These are phyloP conservation scores for Isabelozyma heimii DNA, from an alignment of 805 yeast species.

Conservation along the genomic window DNA sequence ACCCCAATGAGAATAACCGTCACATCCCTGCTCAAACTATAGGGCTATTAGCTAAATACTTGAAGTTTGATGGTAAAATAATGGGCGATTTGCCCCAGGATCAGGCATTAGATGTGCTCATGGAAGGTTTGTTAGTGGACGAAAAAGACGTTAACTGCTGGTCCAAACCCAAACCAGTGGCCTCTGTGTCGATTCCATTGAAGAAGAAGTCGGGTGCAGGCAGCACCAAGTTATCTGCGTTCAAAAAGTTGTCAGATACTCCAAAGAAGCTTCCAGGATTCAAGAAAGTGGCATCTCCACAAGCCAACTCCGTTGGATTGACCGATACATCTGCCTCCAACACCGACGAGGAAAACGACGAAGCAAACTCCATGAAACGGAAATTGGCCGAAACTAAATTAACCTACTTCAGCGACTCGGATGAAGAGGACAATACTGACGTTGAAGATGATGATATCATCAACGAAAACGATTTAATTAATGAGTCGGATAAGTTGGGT, in stretches of 20 bases:
- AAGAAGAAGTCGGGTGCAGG: conserved; percentile 19
- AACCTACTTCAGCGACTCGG: conserved; percentile 51
- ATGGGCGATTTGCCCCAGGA: conserved; percentile 53
- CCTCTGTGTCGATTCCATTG: conserved; percentile 27
- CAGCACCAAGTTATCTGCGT: conserved; percentile 14
- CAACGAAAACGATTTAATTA: conserved; percentile 40
- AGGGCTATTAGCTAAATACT: conserved; percentile 33
- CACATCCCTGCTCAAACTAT: conserved; percentile 47
- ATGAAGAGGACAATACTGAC: conserved; percentile 51
- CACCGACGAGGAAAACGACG: conserved; percentile 38
- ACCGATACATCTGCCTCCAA: conserved; percentile 46
- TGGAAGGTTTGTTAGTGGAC: conserved; percentile 59
- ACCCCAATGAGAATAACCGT: conserved; percentile 49
- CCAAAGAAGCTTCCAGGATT: neutral
- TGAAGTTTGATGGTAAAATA: conserved; percentile 45
- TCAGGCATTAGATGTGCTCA: conserved; percentile 58
- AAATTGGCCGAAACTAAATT: conserved; percentile 48
- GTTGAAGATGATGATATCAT: conserved; percentile 33
- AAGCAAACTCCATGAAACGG: conserved; percentile 40
- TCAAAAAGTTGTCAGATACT: conserved; percentile 10
- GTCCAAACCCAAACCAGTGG: conserved; percentile 49
- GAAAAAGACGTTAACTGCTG: conserved; percentile 39
- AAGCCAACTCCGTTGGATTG: conserved; percentile 14
- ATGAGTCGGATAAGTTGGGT: conserved; percentile 18
- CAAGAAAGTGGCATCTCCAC: neutral